These are phyloP conservation scores for Aphanomyces astaci DNA, from an alignment of 352 stramenopile genomes.

Conservation along the genomic window DNA sequence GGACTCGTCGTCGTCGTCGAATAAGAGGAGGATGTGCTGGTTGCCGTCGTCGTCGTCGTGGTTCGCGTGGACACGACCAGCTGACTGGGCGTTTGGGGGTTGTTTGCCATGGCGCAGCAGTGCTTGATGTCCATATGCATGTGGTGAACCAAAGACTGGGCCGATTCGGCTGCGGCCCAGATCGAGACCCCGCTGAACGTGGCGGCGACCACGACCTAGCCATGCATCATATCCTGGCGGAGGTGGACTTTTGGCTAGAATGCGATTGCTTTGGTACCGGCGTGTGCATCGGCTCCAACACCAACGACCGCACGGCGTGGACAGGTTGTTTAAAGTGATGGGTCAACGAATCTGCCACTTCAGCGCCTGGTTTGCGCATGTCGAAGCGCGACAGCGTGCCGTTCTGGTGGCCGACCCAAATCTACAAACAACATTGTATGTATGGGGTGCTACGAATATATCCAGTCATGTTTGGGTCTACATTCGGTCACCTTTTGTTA, in stretches of 20 bases:
- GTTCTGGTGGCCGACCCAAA: constrained; percentile 48
- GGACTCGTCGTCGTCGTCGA: constrained; percentile 1
- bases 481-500: no score
- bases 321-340: constrained; percentile 43
- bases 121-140: constrained; percentile 17
- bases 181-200: constrained; percentile 24
- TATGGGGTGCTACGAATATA: no score
- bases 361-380: constrained; percentile 26
- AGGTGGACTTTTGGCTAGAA: neutral
- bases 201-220: constrained; percentile 21
- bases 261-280: neutral
- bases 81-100: constrained; percentile 28
- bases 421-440: no score
- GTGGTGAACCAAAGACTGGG: neutral
- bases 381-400: constrained; percentile 44
- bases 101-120: constrained; percentile 14
- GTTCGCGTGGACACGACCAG: constrained; percentile 41
- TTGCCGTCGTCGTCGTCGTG: neutral
- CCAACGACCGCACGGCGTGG: constrained; percentile 24
- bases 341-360: constrained; percentile 31
- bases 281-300: neutral
- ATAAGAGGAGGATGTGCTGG: neutral
- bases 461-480: no score
- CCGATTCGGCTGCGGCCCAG: constrained; percentile 30
- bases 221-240: constrained; percentile 12